Percentiles rank a stretch among this genome's conserved stretches.
Conservation (phyloP, 2,329 filamentous ascomycete genomes). For the Penicillium janthinellum region DNA sequence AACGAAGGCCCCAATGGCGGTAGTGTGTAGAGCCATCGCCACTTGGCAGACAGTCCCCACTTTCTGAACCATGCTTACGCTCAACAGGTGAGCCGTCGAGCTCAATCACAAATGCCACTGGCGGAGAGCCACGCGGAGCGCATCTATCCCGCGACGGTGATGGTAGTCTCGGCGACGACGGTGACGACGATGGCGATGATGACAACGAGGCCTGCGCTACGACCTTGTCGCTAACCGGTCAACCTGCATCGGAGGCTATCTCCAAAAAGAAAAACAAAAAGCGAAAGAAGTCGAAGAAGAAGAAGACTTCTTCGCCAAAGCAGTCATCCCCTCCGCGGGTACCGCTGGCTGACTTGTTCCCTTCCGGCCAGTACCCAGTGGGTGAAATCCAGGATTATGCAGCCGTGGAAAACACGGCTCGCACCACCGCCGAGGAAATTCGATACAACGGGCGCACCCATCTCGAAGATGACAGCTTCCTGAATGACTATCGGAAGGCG, state of each 20-base stretch:
- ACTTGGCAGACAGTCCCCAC: not conserved
- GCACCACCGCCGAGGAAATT: constrained; percentile 52
- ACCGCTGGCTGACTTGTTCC: constrained; percentile 50
- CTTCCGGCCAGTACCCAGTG: constrained; percentile 46
- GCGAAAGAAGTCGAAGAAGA: constrained; percentile 53
- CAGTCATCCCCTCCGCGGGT: constrained; percentile 54
- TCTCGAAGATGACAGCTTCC: constrained; percentile 51
- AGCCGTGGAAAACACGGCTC: constrained; percentile 45
- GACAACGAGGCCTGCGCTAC: constrained; percentile 20
- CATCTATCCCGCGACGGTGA: constrained; percentile 50
- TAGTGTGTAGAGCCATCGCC: constrained; percentile 29
- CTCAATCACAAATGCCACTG: constrained; percentile 30
- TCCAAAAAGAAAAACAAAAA: constrained; percentile 32
- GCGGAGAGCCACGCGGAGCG: constrained; percentile 47
- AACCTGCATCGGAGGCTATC: constrained; percentile 42
- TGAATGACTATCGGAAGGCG: constrained; percentile 58
- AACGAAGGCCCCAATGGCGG: constrained; percentile 36
- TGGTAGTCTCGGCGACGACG: constrained; percentile 41
- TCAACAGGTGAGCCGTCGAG: constrained; percentile 25
- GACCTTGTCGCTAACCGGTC: constrained; percentile 23
- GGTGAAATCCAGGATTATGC: constrained; percentile 51
- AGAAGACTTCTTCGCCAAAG: constrained; percentile 38
- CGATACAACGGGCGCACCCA: constrained; percentile 44
- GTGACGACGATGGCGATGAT: constrained; percentile 23
- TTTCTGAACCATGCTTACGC: constrained; percentile 10